Base-by-base conservation (phyloP, 306 rosid genomes). In the Hippophae rhamnoides region DNA sequence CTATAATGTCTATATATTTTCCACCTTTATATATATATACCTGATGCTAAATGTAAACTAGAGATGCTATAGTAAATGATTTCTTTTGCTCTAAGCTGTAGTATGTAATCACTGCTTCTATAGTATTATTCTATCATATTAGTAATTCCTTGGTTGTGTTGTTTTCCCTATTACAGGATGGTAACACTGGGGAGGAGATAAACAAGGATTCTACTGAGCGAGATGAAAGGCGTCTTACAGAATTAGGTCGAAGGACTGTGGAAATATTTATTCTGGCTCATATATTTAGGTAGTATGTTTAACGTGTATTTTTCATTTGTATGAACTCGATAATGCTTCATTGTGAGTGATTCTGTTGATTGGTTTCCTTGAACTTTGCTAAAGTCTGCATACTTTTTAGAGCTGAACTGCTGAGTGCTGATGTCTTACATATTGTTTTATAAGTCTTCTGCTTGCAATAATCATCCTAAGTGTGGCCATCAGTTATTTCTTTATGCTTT, bases 201-300 rank as follows among this genome's bases (percentile, higher is more conserved):
- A 86, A 82, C 72, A 93, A 89, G 69, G 99, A 93, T 79, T 86
- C 99, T 69, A 79, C 80, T 54, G 97, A 88, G 77, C 95, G 89
- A 14, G 99, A 88, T 77, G 97, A 93, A 82, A 82, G 94, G 74
- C 95, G 90, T 62, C 95, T 93, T 55, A 89, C 97, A 13, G 97
- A 93, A 77, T 72, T 93, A 75, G 99, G 99, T 57, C 95, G 97
- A 41, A 88, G 95, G 74, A 93, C 97, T 77, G 89, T 93, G 66
- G 99, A 93, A 78, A 93, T 93, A 78, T 93, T 88, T 86, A 94
- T 86, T 71, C 97, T 93, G 75, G 90, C 89, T 18, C 97, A 93
- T 72, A 86, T 93, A 57, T 93, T 82, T 77, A 88, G 97, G 99
- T 93, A 73, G 18, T 12, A 26, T 13, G 44, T 52, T 52, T 61